Conservation (phyloP, 2,329 filamentous ascomycete genomes). For the Neocatenulostroma microsporum region DNA sequence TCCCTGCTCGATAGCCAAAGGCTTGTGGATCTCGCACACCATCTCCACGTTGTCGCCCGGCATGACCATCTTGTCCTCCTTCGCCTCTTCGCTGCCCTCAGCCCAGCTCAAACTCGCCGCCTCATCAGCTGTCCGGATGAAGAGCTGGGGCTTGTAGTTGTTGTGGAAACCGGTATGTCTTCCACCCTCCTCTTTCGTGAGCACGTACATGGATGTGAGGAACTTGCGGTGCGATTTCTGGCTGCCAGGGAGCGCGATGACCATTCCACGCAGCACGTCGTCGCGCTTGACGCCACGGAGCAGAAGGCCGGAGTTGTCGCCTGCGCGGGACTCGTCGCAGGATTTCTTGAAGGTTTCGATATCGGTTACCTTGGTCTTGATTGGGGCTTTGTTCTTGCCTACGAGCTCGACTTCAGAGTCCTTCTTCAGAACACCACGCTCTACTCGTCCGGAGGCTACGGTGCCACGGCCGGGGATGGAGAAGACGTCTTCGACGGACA, state of each 20-base stretch:
- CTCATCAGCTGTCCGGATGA: slow-evolving; percentile 79
- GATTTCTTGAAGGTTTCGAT: slow-evolving; percentile 99
- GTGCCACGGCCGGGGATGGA: slow-evolving; percentile 75
- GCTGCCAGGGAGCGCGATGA: slow-evolving; percentile 73
- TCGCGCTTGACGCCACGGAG: slow-evolving; percentile 94
- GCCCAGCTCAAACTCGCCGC: slow-evolving; percentile 75
- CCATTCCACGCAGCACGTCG: slow-evolving; percentile 91
- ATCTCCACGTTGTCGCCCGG: slow-evolving; percentile 99
- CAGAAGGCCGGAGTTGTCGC: slow-evolving; percentile 96
- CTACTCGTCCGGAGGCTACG: slow-evolving; percentile 91
- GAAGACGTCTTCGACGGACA: slow-evolving; percentile 75
- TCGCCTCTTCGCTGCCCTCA: slow-evolving; percentile 65
- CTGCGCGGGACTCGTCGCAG: slow-evolving; percentile 89
- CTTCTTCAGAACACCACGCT: slow-evolving; percentile 89
- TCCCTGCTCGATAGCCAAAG: slow-evolving; percentile 79
- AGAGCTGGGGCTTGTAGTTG: slow-evolving; percentile 97
- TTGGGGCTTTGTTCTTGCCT: slow-evolving; percentile 69
- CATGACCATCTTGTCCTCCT: slow-evolving; percentile 74
- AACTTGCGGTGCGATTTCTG: slow-evolving; percentile 87
- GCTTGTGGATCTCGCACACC: slow-evolving; percentile 75
- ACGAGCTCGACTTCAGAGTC: slow-evolving; percentile 92
- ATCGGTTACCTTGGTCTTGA: slow-evolving; percentile 99
- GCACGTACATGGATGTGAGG: slow-evolving; percentile 90
- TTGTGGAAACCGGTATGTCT: slow-evolving; percentile 90
- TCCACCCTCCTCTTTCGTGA: slow-evolving; percentile 96